Evolutionary conservation across 148 eudicot species (phyloP).

Genomic region (Polygonum aviculare): DNA sequence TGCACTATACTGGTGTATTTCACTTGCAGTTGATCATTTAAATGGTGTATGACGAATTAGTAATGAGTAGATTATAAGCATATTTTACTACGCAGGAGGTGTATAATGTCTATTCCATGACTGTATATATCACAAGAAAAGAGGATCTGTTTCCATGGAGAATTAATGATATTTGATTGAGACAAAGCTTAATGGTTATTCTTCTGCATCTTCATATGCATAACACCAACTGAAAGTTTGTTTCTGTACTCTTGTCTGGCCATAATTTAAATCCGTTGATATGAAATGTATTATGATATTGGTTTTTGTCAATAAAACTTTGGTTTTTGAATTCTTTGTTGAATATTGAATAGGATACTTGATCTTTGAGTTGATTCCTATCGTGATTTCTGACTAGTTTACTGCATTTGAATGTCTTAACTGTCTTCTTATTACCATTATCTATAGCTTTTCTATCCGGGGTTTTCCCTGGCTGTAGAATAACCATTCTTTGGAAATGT

Average conservation of each 20-base stretch:
- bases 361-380: background rate
- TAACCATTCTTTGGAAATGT: background rate
- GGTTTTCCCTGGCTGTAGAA: background rate
- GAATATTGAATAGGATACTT: background rate
- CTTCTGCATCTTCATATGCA: background rate
- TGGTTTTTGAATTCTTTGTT: background rate
- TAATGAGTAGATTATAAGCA: background rate
- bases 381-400: background rate
- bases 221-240: background rate
- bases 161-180: background rate
- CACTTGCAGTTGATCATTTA: background rate
- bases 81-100: background rate
- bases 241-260: background rate
- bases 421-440: background rate
- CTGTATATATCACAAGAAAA: background rate
- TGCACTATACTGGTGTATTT: background rate
- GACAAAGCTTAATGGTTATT: background rate
- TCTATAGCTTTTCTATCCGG: background rate
- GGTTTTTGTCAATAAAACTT: background rate
- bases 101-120: background rate
- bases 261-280: background rate
- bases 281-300: background rate
- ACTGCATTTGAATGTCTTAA: background rate
- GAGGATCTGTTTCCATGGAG: slow-evolving; percentile 5
- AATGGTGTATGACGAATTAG: background rate